Evolutionary conservation across 371 early-diverging fungal species (phyloP).

Genomic region (Rhizopus stolonifer): DNA sequence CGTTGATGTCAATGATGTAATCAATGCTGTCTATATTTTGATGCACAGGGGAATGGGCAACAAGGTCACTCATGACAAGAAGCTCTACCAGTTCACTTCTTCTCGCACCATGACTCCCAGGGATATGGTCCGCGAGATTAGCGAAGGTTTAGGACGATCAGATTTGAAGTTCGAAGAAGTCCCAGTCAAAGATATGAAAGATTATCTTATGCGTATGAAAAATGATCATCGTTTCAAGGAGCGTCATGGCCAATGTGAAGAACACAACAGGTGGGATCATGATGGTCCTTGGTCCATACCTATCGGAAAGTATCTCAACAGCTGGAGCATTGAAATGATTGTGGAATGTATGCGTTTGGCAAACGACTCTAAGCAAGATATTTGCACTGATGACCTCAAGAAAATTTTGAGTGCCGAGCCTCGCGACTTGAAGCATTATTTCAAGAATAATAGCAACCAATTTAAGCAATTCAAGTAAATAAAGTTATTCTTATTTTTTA

Average conservation of each 20-base stretch:
- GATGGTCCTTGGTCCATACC: conserved; percentile 32
- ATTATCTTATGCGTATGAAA: conserved; percentile 28
- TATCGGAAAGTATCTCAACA: conserved; percentile 33
- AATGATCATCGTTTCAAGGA: conserved; percentile 29
- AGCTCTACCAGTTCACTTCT: conserved; percentile 28
- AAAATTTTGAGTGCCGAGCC: conserved; percentile 32
- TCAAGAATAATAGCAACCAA: conserved; percentile 36
- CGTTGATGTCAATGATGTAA: conserved; percentile 33
- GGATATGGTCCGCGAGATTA: conserved; percentile 28
- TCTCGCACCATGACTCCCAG: conserved; percentile 5
- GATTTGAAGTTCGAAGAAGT: conserved; percentile 24
- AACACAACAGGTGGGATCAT: conserved; percentile 10
- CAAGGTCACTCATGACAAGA: conserved; percentile 15
- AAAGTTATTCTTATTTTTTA: too few relatives aligned
- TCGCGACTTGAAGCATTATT: conserved; percentile 27
- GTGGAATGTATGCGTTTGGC: conserved; percentile 34
- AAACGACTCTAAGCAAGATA: conserved; percentile 23
- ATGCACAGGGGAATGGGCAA: conserved; percentile 12
- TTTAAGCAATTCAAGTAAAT: conserved; percentile 37
- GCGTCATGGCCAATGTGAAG: conserved; percentile 14
- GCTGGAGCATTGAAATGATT: conserved; percentile 22
- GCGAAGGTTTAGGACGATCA: conserved; percentile 24
- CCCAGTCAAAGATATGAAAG: conserved; percentile 14
- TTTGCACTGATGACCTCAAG: conserved; percentile 25
- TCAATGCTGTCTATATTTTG: conserved; percentile 31